phyloP scores from a whole-genome alignment of 805 yeast species.

The Torulaspora delbrueckii region DNA sequence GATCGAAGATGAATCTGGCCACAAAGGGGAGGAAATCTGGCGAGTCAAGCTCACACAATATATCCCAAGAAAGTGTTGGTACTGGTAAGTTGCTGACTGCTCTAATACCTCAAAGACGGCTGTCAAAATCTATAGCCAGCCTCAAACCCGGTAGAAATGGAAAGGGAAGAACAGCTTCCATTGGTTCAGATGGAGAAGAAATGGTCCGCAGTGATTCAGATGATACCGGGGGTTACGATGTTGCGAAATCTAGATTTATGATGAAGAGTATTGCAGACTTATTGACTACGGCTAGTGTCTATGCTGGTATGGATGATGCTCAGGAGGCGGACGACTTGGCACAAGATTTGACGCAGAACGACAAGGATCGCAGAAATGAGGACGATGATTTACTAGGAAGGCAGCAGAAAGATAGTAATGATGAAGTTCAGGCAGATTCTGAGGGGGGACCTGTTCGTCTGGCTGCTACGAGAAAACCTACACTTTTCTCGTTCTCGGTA shows the following conservation, averaged over 20 bases:
- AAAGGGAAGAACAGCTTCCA: neutral
- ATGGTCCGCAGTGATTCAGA: slow-evolving; percentile 4
- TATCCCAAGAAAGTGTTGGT: neutral
- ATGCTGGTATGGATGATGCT: slow-evolving; percentile 36
- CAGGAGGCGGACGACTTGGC: slow-evolving; percentile 20
- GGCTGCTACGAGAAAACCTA: slow-evolving; percentile 13
- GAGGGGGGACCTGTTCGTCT: neutral
- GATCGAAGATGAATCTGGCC: neutral
- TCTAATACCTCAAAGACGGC: neutral
- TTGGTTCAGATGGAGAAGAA: neutral
- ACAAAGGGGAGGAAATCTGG: neutral
- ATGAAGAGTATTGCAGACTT: slow-evolving; percentile 51
- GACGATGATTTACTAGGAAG: neutral
- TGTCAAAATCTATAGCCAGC: slow-evolving; percentile 3
- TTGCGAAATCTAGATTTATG: slow-evolving; percentile 40
- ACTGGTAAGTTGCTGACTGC: neutral
- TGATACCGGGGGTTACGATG: slow-evolving; percentile 17
- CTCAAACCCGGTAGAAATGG: slow-evolving; percentile 1
- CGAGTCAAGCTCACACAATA: neutral
- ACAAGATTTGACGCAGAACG: slow-evolving; percentile 16
- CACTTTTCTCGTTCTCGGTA: slow-evolving; percentile 23
- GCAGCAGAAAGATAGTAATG: neutral
- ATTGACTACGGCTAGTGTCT: slow-evolving; percentile 54
- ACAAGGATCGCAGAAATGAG: slow-evolving; percentile 5
- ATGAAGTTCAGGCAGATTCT: neutral